Base-by-base conservation (phyloP, 2,329 filamentous ascomycete species). In the Colletotrichum caudatum region DNA sequence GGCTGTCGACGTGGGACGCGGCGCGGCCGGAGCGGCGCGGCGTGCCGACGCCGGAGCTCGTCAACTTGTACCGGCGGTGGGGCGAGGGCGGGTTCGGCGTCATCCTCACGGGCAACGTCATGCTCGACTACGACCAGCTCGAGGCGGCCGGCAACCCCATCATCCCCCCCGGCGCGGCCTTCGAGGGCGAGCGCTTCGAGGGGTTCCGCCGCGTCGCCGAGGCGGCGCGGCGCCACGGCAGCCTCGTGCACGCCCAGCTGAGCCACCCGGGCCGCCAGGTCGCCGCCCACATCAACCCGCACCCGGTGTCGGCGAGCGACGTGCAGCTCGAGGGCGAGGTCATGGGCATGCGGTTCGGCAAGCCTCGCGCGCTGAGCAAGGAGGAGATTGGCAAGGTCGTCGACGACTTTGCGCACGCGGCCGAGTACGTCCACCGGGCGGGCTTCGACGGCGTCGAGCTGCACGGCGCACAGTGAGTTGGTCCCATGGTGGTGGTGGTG, bases 211-310 rank as follows among this genome's bases (percentile, higher is more conserved):
- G 44, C 29, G 8, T 72, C 4, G 77, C 76, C 68, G 85, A 88
- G 39, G 82, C 81, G 0, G 89, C 82, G 20, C 91, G 89, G 79
- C 82, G 82, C 64, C 79, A 88, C 23, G 88, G 87, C 26, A 86
- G 82, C 58, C 81, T 91, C 18, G 82, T 90, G n/a, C 80, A 92
- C 16, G 86, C 82, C 3, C 90, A 92, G 77, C 82, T 92, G 71
- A 86, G 84, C 70, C 90, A 92, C 77, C 89, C 90, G 0, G 90
- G 91, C 16, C 83, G 90, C 0, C 89, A 92, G 77, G 78, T 78
- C 23, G 29, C 76, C 9, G 74, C 74, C 9, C 69, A 69, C 1
- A 72, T 84, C 16, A 79, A 83, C 67, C 75, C 77, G 53, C 64
- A 81, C 41, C 81, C 82, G 9, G 80, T 84, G 62, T 82, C 81